Evolutionary conservation across 768 basidiomycete genomes (phyloP).

Genomic region (Cystobasidiopsis lactophilus): DNA sequence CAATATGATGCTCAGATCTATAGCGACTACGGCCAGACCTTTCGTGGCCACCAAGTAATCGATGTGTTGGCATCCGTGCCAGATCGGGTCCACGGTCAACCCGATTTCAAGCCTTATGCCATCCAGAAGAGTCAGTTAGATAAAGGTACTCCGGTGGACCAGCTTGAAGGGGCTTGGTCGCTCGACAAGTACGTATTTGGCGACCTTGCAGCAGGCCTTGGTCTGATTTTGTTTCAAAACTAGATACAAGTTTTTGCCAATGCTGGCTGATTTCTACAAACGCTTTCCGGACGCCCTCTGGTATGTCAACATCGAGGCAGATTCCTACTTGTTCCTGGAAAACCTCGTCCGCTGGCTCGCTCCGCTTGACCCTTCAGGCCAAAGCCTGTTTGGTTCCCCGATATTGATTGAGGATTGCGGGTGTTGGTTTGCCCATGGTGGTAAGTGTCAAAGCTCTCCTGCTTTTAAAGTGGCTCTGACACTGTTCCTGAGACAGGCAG

Average conservation of each 20-base stretch:
- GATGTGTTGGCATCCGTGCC: background rate
- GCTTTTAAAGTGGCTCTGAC: background rate
- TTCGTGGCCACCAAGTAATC: background rate
- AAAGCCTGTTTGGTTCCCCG: background rate
- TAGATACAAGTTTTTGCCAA: background rate
- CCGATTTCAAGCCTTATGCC: background rate
- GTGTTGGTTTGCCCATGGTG: background rate
- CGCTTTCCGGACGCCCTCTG: background rate
- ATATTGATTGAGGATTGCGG: background rate
- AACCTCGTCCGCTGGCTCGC: background rate
- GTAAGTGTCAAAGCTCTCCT: background rate
- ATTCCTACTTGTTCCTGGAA: background rate
- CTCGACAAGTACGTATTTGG: background rate
- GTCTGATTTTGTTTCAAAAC: background rate
- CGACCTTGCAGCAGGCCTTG: background rate
- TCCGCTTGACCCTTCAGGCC: background rate
- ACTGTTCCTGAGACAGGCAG: background rate
- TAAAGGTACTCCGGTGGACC: background rate
- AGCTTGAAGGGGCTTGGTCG: background rate
- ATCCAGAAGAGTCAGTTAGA: background rate
- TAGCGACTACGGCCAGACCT: background rate
- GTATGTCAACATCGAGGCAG: constrained; percentile 1
- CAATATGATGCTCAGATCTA: too few species aligned
- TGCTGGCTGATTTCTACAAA: background rate
- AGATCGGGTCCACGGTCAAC: background rate